phyloP scores from a whole-genome alignment of 495 filamentous ascomycete genomes.

The Xylaria bambusicola region DNA sequence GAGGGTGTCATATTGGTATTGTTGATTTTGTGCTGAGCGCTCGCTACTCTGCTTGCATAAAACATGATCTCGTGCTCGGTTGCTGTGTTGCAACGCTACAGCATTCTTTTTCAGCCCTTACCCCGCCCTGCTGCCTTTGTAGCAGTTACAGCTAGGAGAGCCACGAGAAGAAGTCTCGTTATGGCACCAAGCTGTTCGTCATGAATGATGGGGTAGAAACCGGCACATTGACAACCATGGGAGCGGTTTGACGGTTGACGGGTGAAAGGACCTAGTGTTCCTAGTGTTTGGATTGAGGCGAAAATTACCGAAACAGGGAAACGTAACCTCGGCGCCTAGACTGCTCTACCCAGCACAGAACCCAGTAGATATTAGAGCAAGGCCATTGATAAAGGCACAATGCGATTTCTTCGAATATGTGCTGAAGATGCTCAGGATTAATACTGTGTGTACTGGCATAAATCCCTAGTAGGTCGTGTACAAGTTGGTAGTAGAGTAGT shows the following conservation, averaged over 20 bases:
- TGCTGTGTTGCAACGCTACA: conserved; percentile 7
- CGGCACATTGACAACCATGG: neutral
- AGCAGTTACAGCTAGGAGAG: neutral
- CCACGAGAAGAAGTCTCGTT: too few relatives aligned
- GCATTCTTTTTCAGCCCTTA: neutral
- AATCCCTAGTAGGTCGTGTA: neutral
- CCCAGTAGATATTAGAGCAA: neutral
- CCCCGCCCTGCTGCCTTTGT: conserved; percentile 3
- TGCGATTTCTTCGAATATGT: too few relatives aligned
- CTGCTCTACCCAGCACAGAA: neutral
- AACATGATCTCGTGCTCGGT: conserved; percentile 10
- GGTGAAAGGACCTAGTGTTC: neutral
- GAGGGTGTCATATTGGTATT: neutral
- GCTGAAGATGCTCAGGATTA: neutral
- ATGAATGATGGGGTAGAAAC: neutral
- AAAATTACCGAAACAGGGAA: conserved; percentile 10
- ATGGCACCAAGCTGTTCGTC: conserved; percentile 14
- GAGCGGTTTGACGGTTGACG: conserved; percentile 6
- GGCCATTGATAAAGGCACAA: neutral
- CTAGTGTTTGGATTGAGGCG: neutral
- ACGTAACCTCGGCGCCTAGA: conserved; percentile 5
- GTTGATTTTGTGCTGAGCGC: conserved; percentile 7
- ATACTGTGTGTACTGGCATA: neutral
- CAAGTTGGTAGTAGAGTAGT: too few relatives aligned
- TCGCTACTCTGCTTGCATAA: conserved; percentile 2